Evolutionary conservation across 768 basidiomycete species (phyloP).

Genomic region (Amanita polypyramis): DNA sequence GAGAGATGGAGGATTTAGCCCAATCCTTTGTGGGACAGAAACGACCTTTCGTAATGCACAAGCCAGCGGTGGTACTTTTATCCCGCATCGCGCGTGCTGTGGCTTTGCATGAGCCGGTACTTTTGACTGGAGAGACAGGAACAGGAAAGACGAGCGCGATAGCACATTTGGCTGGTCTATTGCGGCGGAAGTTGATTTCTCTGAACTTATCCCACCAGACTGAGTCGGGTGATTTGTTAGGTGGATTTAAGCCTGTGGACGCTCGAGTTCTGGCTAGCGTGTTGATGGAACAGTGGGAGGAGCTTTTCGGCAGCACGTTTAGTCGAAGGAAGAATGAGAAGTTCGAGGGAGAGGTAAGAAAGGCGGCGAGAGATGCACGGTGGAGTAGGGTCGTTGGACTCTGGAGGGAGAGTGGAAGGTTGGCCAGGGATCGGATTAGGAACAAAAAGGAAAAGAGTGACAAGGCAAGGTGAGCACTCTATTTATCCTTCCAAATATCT

Average conservation of each 20-base stretch:
- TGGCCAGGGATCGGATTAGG: slow-evolving; percentile 58
- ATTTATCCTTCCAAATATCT: neutral
- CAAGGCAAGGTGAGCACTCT: slow-evolving; percentile 15
- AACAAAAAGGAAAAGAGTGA: slow-evolving; percentile 18
- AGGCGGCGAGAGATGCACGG: slow-evolving; percentile 69
- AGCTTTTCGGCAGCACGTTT: slow-evolving; percentile 78
- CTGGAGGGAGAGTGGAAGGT: slow-evolving; percentile 68
- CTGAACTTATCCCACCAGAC: slow-evolving; percentile 96
- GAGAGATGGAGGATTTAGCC: slow-evolving; percentile 3
- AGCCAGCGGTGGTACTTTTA: slow-evolving; percentile 69
- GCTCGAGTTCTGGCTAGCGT: slow-evolving; percentile 64
- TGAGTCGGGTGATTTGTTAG: slow-evolving; percentile 87
- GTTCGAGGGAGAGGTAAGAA: slow-evolving; percentile 73
- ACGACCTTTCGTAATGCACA: slow-evolving; percentile 82
- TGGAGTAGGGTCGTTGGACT: slow-evolving; percentile 80
- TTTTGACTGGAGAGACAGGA: slow-evolving; percentile 97
- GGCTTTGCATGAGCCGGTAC: slow-evolving; percentile 66
- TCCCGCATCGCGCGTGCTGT: slow-evolving; percentile 72
- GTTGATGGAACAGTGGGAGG: slow-evolving; percentile 65
- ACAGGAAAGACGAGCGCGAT: slow-evolving; percentile 96
- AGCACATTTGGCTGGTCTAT: slow-evolving; percentile 74
- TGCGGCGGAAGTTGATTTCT: slow-evolving; percentile 69
- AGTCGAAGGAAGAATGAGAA: slow-evolving; percentile 84
- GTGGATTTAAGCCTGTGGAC: slow-evolving; percentile 95
- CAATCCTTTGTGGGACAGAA: slow-evolving; percentile 1